A percentile compares a stretch with the other conserved stretches of the same genome.
phyloP scores from a whole-genome alignment of 495 filamentous ascomycete species.

The Aspergillus egyptiacus region DNA sequence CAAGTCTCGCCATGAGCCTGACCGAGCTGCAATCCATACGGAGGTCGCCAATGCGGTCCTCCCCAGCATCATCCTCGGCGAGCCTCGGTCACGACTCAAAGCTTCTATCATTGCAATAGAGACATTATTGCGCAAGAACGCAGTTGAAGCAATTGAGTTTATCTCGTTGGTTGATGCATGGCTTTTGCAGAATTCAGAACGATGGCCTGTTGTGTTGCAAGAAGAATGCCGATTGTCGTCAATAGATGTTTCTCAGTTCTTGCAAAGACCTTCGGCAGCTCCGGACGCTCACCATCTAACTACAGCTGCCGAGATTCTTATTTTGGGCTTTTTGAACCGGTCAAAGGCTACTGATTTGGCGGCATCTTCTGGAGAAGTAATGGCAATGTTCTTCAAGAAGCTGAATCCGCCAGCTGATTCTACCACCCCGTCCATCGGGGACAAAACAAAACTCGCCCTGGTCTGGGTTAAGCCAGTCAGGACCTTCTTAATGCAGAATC shows the following conservation, averaged over 20 bases:
- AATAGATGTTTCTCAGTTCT: slow-evolving; percentile 16
- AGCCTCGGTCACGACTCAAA: slow-evolving; percentile 38
- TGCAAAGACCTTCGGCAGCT: slow-evolving; percentile 8
- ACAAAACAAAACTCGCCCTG: slow-evolving; percentile 13
- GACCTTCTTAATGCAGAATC: slow-evolving; percentile 38
- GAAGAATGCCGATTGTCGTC: slow-evolving; percentile 29
- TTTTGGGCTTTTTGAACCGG: slow-evolving; percentile 34
- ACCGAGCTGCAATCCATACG: slow-evolving; percentile 15
- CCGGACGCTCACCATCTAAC: slow-evolving; percentile 7
- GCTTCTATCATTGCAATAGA: slow-evolving; percentile 39
- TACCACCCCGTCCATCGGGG: slow-evolving; percentile 15
- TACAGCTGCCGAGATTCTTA: slow-evolving; percentile 28
- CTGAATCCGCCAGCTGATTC: slow-evolving; percentile 27
- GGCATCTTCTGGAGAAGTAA: slow-evolving; percentile 56
- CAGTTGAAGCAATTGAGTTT: slow-evolving; percentile 26
- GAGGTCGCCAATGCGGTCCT: slow-evolving; percentile 24
- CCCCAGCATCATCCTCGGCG: slow-evolving; percentile 35
- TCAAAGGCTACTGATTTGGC: slow-evolving; percentile 50
- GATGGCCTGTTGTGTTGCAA: slow-evolving; percentile 28
- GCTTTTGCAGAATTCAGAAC: slow-evolving; percentile 26
- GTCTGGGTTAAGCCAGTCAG: slow-evolving; percentile 36
- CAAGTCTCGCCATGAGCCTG: slow-evolving; percentile 39
- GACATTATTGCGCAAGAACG: slow-evolving; percentile 35
- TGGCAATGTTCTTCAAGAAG: slow-evolving; percentile 53
- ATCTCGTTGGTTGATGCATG: slow-evolving; percentile 28